Evolutionary conservation across 225 moss, liverwort and hornwort species (phyloP).

Genomic region (Physcomitrium patens): DNA sequence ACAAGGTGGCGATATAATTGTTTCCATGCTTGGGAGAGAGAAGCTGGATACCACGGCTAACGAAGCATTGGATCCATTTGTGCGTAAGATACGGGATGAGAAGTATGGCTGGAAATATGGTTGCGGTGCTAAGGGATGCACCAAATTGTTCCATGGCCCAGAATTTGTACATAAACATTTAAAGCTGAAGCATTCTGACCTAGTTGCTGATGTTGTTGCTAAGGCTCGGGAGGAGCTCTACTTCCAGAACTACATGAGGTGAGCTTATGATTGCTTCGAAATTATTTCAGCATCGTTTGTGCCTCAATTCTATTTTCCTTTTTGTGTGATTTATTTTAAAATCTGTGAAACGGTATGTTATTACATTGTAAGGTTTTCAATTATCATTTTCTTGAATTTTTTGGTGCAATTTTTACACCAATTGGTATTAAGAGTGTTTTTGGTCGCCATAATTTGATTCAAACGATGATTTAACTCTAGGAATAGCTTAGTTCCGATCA

Average conservation of each 20-base stretch:
- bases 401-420: not conserved
- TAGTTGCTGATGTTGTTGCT: conserved; percentile 93
- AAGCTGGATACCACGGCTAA: conserved; percentile 96
- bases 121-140: conserved; percentile 98
- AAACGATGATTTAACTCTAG: not conserved
- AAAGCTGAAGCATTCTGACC: conserved; percentile 95
- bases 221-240: conserved; percentile 97
- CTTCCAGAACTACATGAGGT: conserved; percentile 99
- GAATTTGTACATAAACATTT: conserved; percentile 99
- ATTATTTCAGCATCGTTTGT: not conserved
- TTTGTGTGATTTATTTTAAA: not conserved
- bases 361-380: not conserved
- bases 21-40: conserved; percentile 95
- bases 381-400: conserved; percentile 1
- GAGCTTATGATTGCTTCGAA: conserved; percentile 12
- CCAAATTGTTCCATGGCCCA: conserved; percentile 96
- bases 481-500: not conserved
- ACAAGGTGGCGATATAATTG: conserved; percentile 87
- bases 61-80: conserved; percentile 97
- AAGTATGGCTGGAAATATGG: conserved; percentile 99
- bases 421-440: not conserved
- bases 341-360: not conserved
- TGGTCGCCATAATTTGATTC: no score
- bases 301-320: not conserved
- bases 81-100: conserved; percentile 98